These are phyloP conservation scores for Agrostemma githago DNA, from an alignment of 148 eudicot species.

Conservation along the genomic window DNA sequence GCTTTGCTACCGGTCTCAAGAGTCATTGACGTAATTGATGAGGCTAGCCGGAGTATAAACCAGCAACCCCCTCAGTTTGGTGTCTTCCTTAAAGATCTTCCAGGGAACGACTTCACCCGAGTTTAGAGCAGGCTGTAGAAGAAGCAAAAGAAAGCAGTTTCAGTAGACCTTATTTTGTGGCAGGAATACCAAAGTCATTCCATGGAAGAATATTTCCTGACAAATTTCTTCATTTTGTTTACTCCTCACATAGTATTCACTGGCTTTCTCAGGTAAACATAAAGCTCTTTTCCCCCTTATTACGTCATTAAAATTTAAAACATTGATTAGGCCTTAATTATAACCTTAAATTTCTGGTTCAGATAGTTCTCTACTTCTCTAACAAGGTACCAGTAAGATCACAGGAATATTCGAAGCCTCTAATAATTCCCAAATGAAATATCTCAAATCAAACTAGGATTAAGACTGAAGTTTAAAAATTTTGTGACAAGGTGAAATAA, in stretches of 20 bases:
- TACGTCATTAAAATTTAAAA: too few species aligned
- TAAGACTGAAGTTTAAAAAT: too few species aligned
- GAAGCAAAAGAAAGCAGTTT: background rate
- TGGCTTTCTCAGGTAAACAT: background rate
- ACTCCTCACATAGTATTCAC: background rate
- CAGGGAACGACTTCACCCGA: constrained; percentile 41
- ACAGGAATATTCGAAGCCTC: too few species aligned
- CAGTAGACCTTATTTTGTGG: background rate
- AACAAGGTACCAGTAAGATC: too few species aligned
- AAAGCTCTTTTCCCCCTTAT: background rate
- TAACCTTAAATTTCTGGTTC: too few species aligned
- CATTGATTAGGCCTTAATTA: too few species aligned
- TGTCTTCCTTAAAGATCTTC: constrained; percentile 30
- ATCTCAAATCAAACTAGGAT: too few species aligned
- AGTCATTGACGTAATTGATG: background rate
- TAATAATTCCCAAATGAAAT: too few species aligned
- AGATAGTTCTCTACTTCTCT: too few species aligned
- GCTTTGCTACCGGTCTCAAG: background rate
- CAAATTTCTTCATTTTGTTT: background rate
- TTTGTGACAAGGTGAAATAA: too few species aligned
- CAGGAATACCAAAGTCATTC: background rate
- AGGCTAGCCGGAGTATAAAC: background rate
- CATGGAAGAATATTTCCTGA: background rate
- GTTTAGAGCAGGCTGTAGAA: background rate
- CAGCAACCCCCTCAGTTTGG: background rate